Evolutionary conservation across 257 asterid species (phyloP).

Genomic region (Thymus mandschuricus): DNA sequence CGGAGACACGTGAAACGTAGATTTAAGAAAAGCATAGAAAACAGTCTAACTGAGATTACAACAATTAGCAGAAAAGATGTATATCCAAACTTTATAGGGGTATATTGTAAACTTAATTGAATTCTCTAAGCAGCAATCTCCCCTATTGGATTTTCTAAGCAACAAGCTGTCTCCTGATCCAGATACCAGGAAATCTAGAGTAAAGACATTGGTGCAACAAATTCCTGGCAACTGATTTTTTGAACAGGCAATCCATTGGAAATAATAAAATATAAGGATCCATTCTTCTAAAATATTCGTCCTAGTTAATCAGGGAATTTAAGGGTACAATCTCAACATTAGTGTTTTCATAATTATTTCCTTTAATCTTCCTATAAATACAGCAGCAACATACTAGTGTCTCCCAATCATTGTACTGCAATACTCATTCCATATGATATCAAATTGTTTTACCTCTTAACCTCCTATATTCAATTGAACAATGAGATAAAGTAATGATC

Average conservation of each 20-base stretch:
- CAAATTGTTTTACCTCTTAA: not conserved
- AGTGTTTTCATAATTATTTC: not conserved
- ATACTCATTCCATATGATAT: slow-evolving; percentile 10
- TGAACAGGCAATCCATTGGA: slow-evolving; percentile 8
- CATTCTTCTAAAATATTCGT: not conserved
- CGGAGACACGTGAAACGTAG: slow-evolving; percentile 20
- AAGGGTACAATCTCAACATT: not conserved
- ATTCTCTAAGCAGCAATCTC: no score
- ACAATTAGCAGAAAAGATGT: slow-evolving; percentile 3
- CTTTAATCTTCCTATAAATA: not conserved
- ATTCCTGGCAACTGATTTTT: not conserved
- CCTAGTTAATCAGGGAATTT: not conserved
- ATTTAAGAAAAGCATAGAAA: slow-evolving; percentile 21
- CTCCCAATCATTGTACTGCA: not conserved
- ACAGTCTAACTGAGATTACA: slow-evolving; percentile 5
- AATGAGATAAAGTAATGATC: not conserved
- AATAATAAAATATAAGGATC: not conserved
- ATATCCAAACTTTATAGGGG: not conserved
- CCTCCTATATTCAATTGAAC: not conserved
- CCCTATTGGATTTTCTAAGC: slow-evolving; percentile 10
- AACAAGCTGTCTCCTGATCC: not conserved
- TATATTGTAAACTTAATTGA: no score
- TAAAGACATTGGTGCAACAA: not conserved
- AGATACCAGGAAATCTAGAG: not conserved
- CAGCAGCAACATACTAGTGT: not conserved